These are phyloP conservation scores for Didymella keratinophila DNA, from an alignment of 2,329 filamentous ascomycete genomes.

Conservation along the genomic window DNA sequence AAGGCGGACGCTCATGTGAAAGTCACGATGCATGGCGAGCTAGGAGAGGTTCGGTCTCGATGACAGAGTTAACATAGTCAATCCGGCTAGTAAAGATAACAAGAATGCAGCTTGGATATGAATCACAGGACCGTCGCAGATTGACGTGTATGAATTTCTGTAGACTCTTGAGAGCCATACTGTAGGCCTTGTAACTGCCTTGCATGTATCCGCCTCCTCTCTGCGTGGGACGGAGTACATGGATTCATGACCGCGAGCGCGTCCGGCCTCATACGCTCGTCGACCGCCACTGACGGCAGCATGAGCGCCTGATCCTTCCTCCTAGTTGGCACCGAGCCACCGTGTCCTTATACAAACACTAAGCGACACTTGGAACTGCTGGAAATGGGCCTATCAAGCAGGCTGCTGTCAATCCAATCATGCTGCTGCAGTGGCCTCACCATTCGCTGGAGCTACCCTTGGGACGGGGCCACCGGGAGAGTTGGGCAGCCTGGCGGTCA, in stretches of 20 bases:
- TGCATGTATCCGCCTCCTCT: background rate
- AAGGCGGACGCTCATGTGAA: slow-evolving; percentile 18
- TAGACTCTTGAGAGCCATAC: background rate
- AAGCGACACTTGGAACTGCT: background rate
- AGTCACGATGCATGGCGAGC: slow-evolving; percentile 10
- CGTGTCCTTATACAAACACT: slow-evolving; percentile 7
- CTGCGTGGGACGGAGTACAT: background rate
- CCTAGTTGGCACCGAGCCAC: slow-evolving; percentile 3
- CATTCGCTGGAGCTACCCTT: slow-evolving; percentile 57
- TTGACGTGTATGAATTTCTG: background rate
- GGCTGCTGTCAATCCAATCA: slow-evolving; percentile 7
- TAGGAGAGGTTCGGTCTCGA: background rate
- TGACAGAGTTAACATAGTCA: background rate
- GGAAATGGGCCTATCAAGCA: background rate
- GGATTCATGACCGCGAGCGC: no score
- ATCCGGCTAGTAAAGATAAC: background rate
- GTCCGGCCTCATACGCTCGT: background rate
- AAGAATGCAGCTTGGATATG: background rate
- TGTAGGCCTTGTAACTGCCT: background rate
- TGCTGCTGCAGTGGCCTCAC: slow-evolving; percentile 32
- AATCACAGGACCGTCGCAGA: background rate
- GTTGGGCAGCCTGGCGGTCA: slow-evolving; percentile 75
- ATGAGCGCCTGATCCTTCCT: background rate
- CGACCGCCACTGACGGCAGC: background rate
- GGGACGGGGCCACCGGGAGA: slow-evolving; percentile 78